Conservation (phyloP, 2,329 filamentous ascomycete genomes). For the Colletotrichum sp. region DNA sequence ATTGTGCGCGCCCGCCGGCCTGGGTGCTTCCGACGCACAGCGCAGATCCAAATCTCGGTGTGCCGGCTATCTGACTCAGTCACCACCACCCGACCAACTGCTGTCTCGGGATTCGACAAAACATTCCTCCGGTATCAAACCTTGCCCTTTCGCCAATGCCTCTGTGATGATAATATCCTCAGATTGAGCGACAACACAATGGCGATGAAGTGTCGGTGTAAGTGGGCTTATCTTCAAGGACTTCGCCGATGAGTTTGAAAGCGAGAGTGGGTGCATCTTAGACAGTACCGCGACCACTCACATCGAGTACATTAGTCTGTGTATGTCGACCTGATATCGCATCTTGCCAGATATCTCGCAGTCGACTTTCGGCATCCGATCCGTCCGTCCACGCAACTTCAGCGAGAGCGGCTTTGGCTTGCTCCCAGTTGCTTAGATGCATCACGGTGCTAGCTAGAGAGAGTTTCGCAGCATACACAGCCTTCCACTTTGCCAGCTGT, state of each 20-base stretch:
- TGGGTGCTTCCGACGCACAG: background rate
- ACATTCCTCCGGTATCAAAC: background rate
- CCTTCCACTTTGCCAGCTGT: slow-evolving; percentile 42
- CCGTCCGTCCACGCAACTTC: slow-evolving; percentile 46
- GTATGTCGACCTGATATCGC: slow-evolving; percentile 31
- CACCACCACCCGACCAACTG: background rate
- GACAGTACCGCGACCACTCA: background rate
- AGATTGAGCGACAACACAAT: background rate
- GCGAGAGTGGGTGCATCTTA: background rate
- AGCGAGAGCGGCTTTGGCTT: slow-evolving; percentile 38
- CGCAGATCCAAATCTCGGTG: slow-evolving; percentile 1
- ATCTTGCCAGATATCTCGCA: slow-evolving; percentile 46
- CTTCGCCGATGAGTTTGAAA: background rate
- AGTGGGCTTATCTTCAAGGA: background rate
- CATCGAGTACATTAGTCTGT: background rate
- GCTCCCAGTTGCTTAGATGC: slow-evolving; percentile 42
- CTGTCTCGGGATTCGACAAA: background rate
- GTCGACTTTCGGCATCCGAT: slow-evolving; percentile 42
- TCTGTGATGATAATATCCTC: background rate
- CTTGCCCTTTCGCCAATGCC: too few species aligned
- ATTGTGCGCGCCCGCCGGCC: background rate
- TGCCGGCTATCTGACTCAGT: slow-evolving; percentile 2
- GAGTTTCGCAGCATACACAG: slow-evolving; percentile 46
- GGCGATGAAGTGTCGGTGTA: background rate
- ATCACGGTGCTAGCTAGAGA: slow-evolving; percentile 42